These are phyloP conservation scores for Trichoderma atroviride DNA, from an alignment of 2,329 filamentous ascomycete genomes.

Conservation along the genomic window DNA sequence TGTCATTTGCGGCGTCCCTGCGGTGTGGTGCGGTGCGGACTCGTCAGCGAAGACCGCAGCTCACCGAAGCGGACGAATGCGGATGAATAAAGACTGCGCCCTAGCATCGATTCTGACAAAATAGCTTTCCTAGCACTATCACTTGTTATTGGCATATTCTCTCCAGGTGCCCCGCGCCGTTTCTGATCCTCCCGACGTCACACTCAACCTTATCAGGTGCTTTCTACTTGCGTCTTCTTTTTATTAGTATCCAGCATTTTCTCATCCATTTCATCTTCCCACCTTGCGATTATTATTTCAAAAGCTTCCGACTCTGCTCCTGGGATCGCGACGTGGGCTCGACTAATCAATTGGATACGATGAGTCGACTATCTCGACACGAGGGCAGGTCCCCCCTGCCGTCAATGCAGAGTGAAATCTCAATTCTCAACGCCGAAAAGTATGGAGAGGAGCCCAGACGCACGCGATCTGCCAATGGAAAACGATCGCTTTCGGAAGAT, in stretches of 20 bases:
- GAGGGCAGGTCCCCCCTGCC: conserved; percentile 19
- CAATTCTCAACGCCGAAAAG: conserved; percentile 25
- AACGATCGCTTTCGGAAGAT: conserved; percentile 33
- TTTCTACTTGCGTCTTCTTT: neutral
- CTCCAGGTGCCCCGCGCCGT: neutral
- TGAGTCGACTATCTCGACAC: conserved; percentile 19
- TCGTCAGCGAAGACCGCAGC: conserved; percentile 13
- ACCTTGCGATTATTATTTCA: neutral
- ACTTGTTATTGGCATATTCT: conserved; percentile 5
- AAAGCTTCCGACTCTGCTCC: neutral
- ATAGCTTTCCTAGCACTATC: neutral
- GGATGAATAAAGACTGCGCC: conserved; percentile 1
- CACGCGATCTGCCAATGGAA: conserved; percentile 24
- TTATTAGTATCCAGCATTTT: neutral
- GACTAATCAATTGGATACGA: conserved; percentile 14
- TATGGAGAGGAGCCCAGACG: conserved; percentile 13
- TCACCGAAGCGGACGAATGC: conserved; percentile 19
- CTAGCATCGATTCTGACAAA: neutral
- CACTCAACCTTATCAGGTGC: neutral
- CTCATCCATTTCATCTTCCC: neutral
- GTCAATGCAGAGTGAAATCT: conserved; percentile 22
- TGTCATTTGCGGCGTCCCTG: conserved; percentile 4
- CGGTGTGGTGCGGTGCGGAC: conserved; percentile 4
- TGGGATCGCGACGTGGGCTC: neutral
- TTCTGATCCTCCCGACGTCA: conserved; percentile 9